Evolutionary conservation across 1,284 basidiomycete species (phyloP).

Genomic region (Sporisorium scitamineum): DNA sequence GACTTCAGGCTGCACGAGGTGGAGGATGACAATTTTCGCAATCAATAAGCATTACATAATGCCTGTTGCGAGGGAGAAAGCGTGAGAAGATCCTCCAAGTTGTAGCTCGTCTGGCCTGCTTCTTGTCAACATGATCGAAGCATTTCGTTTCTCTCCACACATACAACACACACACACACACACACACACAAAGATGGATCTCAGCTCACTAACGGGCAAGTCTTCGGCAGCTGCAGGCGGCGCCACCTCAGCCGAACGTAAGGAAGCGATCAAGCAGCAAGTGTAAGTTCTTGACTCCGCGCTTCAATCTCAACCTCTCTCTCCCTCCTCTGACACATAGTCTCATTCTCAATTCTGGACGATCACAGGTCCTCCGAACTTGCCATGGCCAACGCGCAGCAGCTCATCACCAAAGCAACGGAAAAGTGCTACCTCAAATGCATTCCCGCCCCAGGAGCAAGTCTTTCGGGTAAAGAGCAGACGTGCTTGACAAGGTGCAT

Average conservation of each 20-base stretch:
- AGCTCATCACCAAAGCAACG: conserved; percentile 66
- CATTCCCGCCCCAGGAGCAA: conserved; percentile 55
- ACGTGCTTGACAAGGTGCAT: conserved; percentile 66
- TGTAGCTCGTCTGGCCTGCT: not conserved
- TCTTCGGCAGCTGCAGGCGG: conserved; percentile 9
- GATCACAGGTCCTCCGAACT: conserved; percentile 48
- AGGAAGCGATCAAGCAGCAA: conserved; percentile 67
- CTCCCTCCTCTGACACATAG: not conserved
- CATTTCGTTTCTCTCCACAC: no score
- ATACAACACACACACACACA: not conserved
- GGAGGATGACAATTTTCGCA: not conserved
- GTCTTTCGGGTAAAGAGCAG: conserved; percentile 63
- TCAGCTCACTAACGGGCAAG: conserved; percentile 52
- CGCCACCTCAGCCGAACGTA: conserved; percentile 57
- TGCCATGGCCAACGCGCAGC: conserved; percentile 65
- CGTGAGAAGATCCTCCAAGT: not conserved
- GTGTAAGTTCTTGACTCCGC: conserved; percentile 35
- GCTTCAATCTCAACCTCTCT: not conserved
- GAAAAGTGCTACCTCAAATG: conserved; percentile 68
- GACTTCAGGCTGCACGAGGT: not conserved
- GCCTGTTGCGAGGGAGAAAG: not conserved
- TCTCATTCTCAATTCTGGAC: no score
- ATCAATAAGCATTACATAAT: conserved; percentile 17
- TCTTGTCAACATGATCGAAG: conserved; percentile 1
- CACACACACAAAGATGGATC: conserved; percentile 47